These are phyloP conservation scores for Cubamyces sp. DNA, from an alignment of 768 basidiomycete species.

Conservation along the genomic window DNA sequence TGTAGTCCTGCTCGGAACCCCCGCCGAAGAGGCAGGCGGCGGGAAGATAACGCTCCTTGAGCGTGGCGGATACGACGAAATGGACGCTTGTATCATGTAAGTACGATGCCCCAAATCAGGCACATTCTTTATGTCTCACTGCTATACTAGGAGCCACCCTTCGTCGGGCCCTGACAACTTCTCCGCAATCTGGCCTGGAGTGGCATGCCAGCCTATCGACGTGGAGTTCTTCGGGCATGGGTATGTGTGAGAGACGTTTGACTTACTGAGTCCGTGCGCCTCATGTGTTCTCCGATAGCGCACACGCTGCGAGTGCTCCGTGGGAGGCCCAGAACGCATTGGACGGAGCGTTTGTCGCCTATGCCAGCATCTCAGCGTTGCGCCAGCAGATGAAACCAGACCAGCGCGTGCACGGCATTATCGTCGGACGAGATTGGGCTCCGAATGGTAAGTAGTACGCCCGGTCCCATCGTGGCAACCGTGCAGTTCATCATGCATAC, in stretches of 20 bases:
- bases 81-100: slow-evolving; percentile 83
- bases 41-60: slow-evolving; percentile 79
- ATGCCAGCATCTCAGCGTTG: slow-evolving; percentile 75
- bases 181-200: slow-evolving; percentile 54
- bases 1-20: slow-evolving; percentile 77
- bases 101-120: not conserved
- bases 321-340: slow-evolving; percentile 90
- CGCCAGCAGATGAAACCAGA: slow-evolving; percentile 88
- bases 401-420: slow-evolving; percentile 77
- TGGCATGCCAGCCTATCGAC: slow-evolving; percentile 65
- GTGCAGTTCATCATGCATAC: not conserved
- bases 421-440: slow-evolving; percentile 69
- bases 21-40: slow-evolving; percentile 79
- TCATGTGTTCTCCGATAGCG: slow-evolving; percentile 44
- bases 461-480: too few relatives aligned
- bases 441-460: slow-evolving; percentile 59
- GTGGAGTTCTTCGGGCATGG: slow-evolving; percentile 77
- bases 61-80: slow-evolving; percentile 75
- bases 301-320: slow-evolving; percentile 79
- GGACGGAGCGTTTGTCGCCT: slow-evolving; percentile 87
- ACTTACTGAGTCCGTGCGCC: not conserved
- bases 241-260: slow-evolving; percentile 43
- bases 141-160: slow-evolving; percentile 69
- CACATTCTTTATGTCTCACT: not conserved
- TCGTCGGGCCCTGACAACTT: slow-evolving; percentile 56